Base-by-base conservation (phyloP, 345 rosid genomes). In the Eucalyptus leucophloia region DNA sequence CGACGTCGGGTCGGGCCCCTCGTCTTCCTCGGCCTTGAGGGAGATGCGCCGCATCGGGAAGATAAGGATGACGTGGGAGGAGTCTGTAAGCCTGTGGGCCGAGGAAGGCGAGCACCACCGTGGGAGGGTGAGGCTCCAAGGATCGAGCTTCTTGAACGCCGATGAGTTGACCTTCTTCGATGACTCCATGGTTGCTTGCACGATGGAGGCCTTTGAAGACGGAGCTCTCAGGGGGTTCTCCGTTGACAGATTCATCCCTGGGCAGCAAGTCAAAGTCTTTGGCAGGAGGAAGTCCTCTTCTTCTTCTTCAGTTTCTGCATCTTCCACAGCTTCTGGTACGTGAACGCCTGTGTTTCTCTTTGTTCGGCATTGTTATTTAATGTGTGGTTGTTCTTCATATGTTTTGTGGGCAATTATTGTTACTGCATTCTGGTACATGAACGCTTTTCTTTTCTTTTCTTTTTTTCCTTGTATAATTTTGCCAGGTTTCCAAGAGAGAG, bases 61-160 rank as follows among this genome's bases (percentile, higher is more conserved):
- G 94, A 91, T 98, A 88, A 95, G 98, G 90, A 95, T 98, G 96
- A 94, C 94, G 37, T 98, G 99, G 99, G 99, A 98, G 90, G 99
- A 98, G 89, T 97, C 99, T 4, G 98, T 97, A 60, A 97, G 94
- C 90, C 94, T 98, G 93, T 98, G 99, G 99, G 99, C 94, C 21
- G 99, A 98, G 92, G 99, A 96, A 89, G 99, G 98, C 28, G 99
- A 97, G 89, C 91, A 92, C 87, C 95, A 94, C 49, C 92, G 94
- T 89, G 99, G 99, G 62, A 96, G 99, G 92, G 93, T 97, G 60
- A 96, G 91, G 91, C 92, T 97, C 92, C 95, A 91, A 90, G 98
- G 98, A 2, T 90, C 87, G 72, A 96, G 96, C 91, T 98, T 98
- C 92, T 90, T 98, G 90, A 96, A 96, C 77, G 98, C 98, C 3